Evolutionary conservation across 2,329 filamentous ascomycete genomes (phyloP), one percentile per base, ranked within the genome.

Genomic region (Paecilomyces fulvus): DNA sequence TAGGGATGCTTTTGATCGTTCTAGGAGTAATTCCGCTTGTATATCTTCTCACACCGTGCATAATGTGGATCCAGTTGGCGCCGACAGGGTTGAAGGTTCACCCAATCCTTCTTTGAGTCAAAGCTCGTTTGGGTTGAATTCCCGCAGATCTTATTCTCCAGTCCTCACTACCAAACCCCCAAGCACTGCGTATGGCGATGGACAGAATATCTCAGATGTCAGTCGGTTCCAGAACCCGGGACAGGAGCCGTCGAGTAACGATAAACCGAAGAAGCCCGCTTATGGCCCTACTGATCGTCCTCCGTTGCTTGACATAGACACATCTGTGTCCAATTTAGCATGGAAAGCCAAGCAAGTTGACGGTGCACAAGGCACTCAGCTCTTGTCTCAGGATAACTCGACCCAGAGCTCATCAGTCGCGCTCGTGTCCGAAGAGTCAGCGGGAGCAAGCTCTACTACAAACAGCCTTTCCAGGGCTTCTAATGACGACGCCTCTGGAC

Each of bases 331-430:
- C 50, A 52, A 57, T 21, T 55, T 61, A 6, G 49, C 60, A 28
- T 63, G 65, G 53, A 68, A 60, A 33, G 46, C 49, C 20, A 72
- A 67, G 46, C 65, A 62, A 12, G 55, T 61, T 20, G 71, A 73
- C 37, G 59, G 56, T 28, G 51, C 52, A 2, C 63, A 65, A 28
- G 66, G 68, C 28, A 52, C 55, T 6, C 53, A 57, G 2, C 25
- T 58, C 9, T 59, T 64, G 11, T 51, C 53, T 51, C 77, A 80
- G 51, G 76, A 66, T 30, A 65, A 62, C 58, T 60, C 61, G 20
- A 61, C 64, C 48, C 68, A 67, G 17, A 67, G 65, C 54, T 71
- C 70, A 12, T 63, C 65, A 9, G 59, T 64, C 53, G 71, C 70
- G 54, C 58, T 68, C 25, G 63, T 59, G 20, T 60, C 58, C 5